phyloP scores from a whole-genome alignment of 2,329 filamentous ascomycete genomes.

The Neonectria hederae region DNA sequence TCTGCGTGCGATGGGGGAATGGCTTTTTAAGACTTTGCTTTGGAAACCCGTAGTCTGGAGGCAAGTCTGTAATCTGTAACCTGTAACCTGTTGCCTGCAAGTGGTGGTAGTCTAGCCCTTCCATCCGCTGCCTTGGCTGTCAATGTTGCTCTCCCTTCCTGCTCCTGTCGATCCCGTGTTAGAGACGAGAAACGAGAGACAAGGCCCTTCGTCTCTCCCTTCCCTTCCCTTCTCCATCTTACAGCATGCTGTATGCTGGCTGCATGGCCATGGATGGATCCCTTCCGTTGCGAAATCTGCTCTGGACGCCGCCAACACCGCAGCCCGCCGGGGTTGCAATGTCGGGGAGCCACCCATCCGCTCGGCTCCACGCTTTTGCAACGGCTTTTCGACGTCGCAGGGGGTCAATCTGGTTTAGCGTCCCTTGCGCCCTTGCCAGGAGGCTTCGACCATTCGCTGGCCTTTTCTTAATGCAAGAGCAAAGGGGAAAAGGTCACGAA shows the following conservation, averaged over 20 bases:
- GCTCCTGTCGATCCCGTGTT: constrained; percentile 25
- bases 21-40: not conserved
- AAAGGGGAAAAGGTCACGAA: not conserved
- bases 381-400: constrained; percentile 17
- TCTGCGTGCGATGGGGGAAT: not conserved
- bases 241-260: not conserved
- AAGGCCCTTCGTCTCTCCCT: constrained; percentile 5
- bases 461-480: not conserved
- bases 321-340: constrained; percentile 8
- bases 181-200: constrained; percentile 1
- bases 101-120: not conserved
- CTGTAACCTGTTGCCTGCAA: not conserved
- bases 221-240: not conserved
- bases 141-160: constrained; percentile 4
- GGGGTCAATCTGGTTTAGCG: constrained; percentile 7
- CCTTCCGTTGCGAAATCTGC: not conserved
- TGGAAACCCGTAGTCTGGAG: not conserved
- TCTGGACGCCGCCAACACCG: not conserved
- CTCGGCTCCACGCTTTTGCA: constrained; percentile 18
- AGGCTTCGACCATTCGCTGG: not conserved
- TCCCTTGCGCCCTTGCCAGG: constrained; percentile 2
- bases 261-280: not conserved
- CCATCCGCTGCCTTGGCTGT: not conserved
- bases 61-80: not conserved
- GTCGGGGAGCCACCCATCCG: constrained; percentile 12